Evolutionary conservation across 106 monocot genomes (phyloP), one percentile per base, ranked within the genome.

Genomic region (Posidonia australis): DNA sequence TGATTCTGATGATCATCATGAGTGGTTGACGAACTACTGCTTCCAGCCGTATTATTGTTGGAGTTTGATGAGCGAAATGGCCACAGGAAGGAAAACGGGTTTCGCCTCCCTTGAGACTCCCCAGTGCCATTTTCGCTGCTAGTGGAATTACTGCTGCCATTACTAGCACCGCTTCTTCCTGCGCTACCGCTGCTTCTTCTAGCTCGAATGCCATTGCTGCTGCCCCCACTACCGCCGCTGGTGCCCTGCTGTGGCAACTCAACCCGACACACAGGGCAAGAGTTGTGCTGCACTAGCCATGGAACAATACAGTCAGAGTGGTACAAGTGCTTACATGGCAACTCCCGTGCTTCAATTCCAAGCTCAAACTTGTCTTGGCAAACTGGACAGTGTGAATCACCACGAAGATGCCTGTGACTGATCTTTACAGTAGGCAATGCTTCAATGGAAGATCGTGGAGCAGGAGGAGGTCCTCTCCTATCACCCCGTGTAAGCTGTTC

Each of bases 311-410:
- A 93, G 14, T 89, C 88, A 1, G 89, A 67, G 60, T 93, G 93
- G 52, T 86, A 93, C 49, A 89, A 49, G 64, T 93, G 93, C 54
- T 86, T 86, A 47, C 93, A 93, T 4, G 93, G 89, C 83, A 86
- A 81, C 63, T 89, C 89, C 42, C 89, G 57, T 21, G 68, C 89
- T 57, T 89, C 86, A 0, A 76, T 65, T 10, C 89, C 86, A 74
- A 93, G 47, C 63, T 86, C 93, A 62, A 93, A 89, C 55, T 73
- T 71, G 65, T 93, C 93, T 70, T 83, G 86, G 42, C 93, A 93
- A 46, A 93, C 89, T 1, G 93, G 78, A 44, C 93, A 93, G 36
- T 93, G 89, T 19, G 85, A 77, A 59, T 89, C 89, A 13, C 79
- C 77, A 5, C 70, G 72, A 74, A 90, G 80, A 76, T 90, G 90